Evolutionary conservation across 1,284 basidiomycete genomes (phyloP).

Genomic region (Leccinum ponderosum): DNA sequence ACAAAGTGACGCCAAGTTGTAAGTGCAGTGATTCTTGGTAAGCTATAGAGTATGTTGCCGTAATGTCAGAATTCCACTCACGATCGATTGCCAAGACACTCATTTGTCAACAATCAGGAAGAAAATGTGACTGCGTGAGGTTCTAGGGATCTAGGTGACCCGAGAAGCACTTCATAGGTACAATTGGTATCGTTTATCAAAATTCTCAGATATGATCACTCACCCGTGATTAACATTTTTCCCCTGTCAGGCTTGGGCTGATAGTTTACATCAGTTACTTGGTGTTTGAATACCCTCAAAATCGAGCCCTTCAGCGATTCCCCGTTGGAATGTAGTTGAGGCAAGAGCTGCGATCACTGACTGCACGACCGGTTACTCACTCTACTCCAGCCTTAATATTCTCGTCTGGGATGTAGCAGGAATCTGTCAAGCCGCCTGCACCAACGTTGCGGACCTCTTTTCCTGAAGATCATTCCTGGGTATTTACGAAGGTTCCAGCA

Average conservation of each 20-base stretch:
- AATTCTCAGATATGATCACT: too few relatives aligned
- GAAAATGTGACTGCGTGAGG: too few relatives aligned
- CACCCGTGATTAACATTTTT: neutral
- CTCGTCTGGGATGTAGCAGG: slow-evolving; percentile 68
- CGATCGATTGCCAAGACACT: too few relatives aligned
- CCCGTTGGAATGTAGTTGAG: too few relatives aligned
- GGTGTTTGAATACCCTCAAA: slow-evolving; percentile 71
- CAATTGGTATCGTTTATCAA: too few relatives aligned
- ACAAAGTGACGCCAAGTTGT: slow-evolving; percentile 75
- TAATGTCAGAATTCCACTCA: too few relatives aligned
- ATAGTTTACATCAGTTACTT: slow-evolving; percentile 71
- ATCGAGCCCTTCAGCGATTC: slow-evolving; percentile 62
- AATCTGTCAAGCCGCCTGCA: slow-evolving; percentile 68
- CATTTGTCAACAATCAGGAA: too few relatives aligned
- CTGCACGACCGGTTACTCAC: neutral
- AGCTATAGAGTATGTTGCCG: too few relatives aligned
- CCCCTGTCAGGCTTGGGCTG: slow-evolving; percentile 55
- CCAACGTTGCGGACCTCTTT: slow-evolving; percentile 67
- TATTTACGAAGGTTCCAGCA: slow-evolving; percentile 77
- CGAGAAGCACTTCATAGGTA: too few relatives aligned
- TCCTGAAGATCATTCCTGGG: slow-evolving; percentile 67
- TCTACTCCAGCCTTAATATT: slow-evolving; percentile 47
- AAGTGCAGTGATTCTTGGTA: slow-evolving; percentile 34
- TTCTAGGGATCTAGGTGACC: too few relatives aligned
- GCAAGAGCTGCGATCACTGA: neutral